phyloP scores from a whole-genome alignment of 176 grass and related monocot species.

The Pharus latifolius region DNA sequence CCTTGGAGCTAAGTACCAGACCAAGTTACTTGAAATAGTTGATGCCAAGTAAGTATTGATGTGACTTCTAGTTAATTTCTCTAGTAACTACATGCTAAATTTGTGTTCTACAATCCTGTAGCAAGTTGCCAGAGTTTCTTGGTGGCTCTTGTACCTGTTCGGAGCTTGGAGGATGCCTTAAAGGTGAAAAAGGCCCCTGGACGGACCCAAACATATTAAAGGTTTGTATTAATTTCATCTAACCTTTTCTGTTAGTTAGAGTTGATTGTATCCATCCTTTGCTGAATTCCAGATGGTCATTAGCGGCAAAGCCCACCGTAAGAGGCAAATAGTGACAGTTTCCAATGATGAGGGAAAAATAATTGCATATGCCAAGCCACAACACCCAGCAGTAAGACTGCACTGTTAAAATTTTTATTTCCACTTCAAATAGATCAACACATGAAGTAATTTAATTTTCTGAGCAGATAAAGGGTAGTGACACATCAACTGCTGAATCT shows the following conservation, averaged over 20 bases:
- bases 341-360: slow-evolving; percentile 42
- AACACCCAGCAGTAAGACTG: slow-evolving; percentile 19
- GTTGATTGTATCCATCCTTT: too few species aligned
- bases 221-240: background rate
- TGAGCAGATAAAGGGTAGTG: slow-evolving; percentile 42
- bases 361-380: slow-evolving; percentile 45
- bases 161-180: slow-evolving; percentile 4
- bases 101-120: too few species aligned
- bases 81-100: background rate
- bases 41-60: slow-evolving; percentile 28
- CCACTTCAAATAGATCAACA: too few species aligned
- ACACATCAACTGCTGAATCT: slow-evolving; percentile 42
- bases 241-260: too few species aligned
- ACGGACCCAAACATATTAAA: slow-evolving; percentile 14
- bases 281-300: slow-evolving; percentile 30
- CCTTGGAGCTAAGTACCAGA: slow-evolving; percentile 42
- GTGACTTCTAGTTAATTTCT: background rate
- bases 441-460: background rate
- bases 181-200: slow-evolving; percentile 8
- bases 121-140: too few species aligned
- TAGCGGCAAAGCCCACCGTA: slow-evolving; percentile 31
- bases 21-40: slow-evolving; percentile 51
- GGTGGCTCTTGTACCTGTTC: background rate
- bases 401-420: too few species aligned
- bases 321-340: slow-evolving; percentile 49